These are phyloP conservation scores for Laguncularia racemosa DNA, from an alignment of 345 rosid genomes.

Conservation along the genomic window DNA sequence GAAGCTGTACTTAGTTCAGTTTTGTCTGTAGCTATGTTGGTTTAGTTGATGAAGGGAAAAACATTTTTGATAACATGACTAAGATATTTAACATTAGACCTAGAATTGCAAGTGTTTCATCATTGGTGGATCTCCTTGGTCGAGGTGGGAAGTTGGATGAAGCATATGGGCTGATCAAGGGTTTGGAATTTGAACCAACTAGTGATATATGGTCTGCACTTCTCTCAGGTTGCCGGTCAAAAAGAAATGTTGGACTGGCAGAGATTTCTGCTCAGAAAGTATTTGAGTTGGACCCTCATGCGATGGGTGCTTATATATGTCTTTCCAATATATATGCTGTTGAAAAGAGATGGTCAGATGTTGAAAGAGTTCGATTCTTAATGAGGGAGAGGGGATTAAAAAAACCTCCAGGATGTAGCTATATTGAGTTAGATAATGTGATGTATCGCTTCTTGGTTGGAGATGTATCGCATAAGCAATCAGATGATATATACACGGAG, in stretches of 20 bases:
- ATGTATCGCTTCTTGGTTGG: conserved; percentile 14
- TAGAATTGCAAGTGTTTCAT: conserved; percentile 12
- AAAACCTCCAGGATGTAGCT: conserved; percentile 17
- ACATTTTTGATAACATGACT: conserved; percentile 15
- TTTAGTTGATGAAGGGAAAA: conserved; percentile 22
- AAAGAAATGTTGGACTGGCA: conserved; percentile 19
- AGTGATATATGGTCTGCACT: conserved; percentile 21
- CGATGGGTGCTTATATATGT: conserved; percentile 18
- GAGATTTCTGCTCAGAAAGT: conserved; percentile 14
- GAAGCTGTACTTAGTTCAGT: conserved; percentile 19
- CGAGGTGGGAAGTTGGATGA: conserved; percentile 16
- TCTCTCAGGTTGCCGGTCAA: conserved; percentile 16
- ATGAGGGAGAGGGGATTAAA: conserved; percentile 13
- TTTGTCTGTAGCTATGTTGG: conserved; percentile 25
- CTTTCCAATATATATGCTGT: conserved; percentile 19
- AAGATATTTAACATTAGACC: conserved; percentile 11
- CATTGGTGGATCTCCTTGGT: conserved; percentile 27
- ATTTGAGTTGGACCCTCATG: conserved; percentile 6
- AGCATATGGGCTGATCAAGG: conserved; percentile 12
- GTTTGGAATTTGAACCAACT: conserved; percentile 8
- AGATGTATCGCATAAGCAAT: conserved; percentile 17
- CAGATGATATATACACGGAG: conserved; percentile 10
- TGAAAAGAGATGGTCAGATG: conserved; percentile 21
- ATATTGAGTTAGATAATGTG: conserved; percentile 15
- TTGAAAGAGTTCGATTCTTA: conserved; percentile 18